Evolutionary conservation across 2,329 filamentous ascomycete species (phyloP).

Genomic region (Aureobasidium sp.): DNA sequence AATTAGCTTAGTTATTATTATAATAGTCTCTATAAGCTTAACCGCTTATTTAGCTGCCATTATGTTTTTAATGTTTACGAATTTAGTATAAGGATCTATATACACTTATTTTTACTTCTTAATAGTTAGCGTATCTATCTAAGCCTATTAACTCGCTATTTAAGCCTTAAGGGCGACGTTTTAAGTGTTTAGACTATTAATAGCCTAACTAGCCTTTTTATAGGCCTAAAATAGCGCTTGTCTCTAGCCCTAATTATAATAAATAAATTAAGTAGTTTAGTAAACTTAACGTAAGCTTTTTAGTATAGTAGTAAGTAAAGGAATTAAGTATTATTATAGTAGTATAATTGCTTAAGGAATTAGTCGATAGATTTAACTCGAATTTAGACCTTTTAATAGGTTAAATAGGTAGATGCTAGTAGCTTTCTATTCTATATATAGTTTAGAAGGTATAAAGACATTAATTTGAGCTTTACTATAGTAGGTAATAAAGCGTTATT

Average conservation of each 20-base stretch:
- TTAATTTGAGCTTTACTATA: background rate
- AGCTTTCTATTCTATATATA: background rate
- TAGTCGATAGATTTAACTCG: background rate
- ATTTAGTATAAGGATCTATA: background rate
- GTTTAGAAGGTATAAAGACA: background rate
- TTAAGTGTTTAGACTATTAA: background rate
- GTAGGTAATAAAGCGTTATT: background rate
- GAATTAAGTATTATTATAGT: background rate
- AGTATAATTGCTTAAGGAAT: background rate
- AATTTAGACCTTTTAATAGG: constrained; percentile 1
- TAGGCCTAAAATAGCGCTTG: background rate
- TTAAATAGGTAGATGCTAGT: background rate
- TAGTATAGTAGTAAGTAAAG: background rate
- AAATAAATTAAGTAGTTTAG: background rate
- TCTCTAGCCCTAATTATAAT: background rate
- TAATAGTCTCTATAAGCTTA: too few species aligned
- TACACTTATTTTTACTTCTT: background rate
- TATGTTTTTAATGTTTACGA: background rate
- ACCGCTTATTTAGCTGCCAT: background rate
- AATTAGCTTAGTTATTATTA: too few species aligned
- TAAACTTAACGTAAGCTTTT: background rate
- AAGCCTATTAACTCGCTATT: background rate
- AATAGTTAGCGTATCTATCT: background rate
- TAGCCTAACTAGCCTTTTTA: background rate
- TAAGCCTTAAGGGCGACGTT: background rate